Base-by-base conservation (phyloP, 2,329 filamentous ascomycete genomes). In the Rutstroemia sp. region DNA sequence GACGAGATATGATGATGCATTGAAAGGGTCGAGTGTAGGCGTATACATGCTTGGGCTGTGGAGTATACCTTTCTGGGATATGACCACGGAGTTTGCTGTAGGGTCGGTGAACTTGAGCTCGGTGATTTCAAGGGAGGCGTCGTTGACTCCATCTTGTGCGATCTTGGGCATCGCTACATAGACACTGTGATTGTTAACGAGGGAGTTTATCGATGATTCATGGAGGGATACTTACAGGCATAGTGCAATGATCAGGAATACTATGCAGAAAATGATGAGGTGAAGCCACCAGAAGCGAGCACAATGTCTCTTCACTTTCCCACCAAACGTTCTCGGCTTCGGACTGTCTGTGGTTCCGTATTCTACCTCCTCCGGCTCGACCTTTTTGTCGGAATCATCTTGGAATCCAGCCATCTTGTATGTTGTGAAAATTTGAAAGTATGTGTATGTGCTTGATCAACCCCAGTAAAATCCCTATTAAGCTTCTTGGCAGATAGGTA, bases 81-180 rank as follows among this genome's bases (percentile, higher is more conserved):
- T 66, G 19, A 74, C 67, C 53, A 83, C 71, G 1, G 73, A 70
- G 9, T 79, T 67, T 1, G 78, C 67, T 0, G 72, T 70, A 6
- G 82, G 80, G 14, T 78, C 67, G 16, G 72, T 73, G 59, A 83
- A 77, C 41, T 73, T 63, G 65, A 82, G 73, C n/a, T 71, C 68
- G 1, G 71, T 76, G 58, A 83, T 72, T 30, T 74, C 69, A 25
- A 84, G 69, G 3, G 70, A 74, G 1, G 81, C 77, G 34, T 73
- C 68, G 62, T 81, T 75, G 63, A 84, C 75, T 51, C 76, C 75
- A 42, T 68, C 57, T 63, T 83, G 81, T 37, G 80, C 80, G 57
- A 80, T 80, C 34, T 77, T 75, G 17, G 81, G 81, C 63, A 83
- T 80, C 3, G 68, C 81, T 51, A 84, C 81, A 63, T 77, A 84